These are phyloP conservation scores for Chalciporus piperatus DNA, from an alignment of 768 basidiomycete genomes.

Conservation along the genomic window DNA sequence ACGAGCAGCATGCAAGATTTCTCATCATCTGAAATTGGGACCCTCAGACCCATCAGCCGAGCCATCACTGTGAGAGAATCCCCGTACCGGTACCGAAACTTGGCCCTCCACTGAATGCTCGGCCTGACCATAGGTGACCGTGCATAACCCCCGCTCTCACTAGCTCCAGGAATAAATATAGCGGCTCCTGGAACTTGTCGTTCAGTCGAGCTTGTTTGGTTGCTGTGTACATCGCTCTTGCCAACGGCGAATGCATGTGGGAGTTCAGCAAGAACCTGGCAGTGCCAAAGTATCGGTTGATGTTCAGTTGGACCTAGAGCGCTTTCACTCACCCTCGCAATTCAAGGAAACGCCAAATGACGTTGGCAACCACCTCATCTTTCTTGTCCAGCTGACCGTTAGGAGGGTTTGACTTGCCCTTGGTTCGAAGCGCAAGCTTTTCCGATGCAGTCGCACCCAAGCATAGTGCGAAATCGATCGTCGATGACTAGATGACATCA, in stretches of 20 bases:
- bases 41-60: slow-evolving; percentile 21
- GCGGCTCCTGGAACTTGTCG: slow-evolving; percentile 97
- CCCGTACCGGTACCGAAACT: slow-evolving; percentile 84
- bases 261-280: slow-evolving; percentile 82
- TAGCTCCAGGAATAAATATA: slow-evolving; percentile 93
- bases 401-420: slow-evolving; percentile 51
- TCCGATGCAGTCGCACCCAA: slow-evolving; percentile 86
- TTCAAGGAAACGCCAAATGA: slow-evolving; percentile 97
- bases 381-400: slow-evolving; percentile 81
- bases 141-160: slow-evolving; percentile 97
- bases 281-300: no score
- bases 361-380: slow-evolving; percentile 97
- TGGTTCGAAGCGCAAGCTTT: slow-evolving; percentile 78
- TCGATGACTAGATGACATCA: slow-evolving; percentile 69
- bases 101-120: slow-evolving; percentile 90
- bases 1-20: slow-evolving; percentile 93
- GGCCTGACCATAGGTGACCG: slow-evolving; percentile 84
- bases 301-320: background rate
- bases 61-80: slow-evolving; percentile 31
- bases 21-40: slow-evolving; percentile 69
- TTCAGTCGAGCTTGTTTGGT: slow-evolving; percentile 78
- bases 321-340: slow-evolving; percentile 68
- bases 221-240: slow-evolving; percentile 87
- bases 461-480: slow-evolving; percentile 94
- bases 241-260: slow-evolving; percentile 86